These are phyloP conservation scores for Russula foetens DNA, from an alignment of 768 basidiomycete species.

Conservation along the genomic window DNA sequence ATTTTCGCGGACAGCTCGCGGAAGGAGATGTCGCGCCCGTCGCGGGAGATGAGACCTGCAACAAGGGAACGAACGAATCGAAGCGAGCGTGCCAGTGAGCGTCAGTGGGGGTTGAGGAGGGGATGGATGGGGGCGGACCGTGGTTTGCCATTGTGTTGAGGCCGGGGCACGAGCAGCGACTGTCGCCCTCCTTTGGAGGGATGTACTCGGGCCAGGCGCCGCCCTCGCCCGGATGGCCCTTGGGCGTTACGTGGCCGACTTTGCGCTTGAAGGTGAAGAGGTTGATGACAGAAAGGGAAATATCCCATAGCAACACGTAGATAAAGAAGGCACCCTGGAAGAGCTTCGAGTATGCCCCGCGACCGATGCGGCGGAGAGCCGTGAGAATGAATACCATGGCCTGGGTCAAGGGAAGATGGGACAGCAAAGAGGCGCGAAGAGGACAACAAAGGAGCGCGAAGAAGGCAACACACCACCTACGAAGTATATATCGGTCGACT, in stretches of 20 bases:
- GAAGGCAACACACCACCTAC: no score
- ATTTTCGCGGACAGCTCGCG: conserved; percentile 31
- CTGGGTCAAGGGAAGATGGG: background rate
- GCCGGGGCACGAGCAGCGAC: conserved; percentile 65
- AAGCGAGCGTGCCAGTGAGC: no score
- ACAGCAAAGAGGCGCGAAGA: no score
- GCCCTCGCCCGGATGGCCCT: conserved; percentile 46
- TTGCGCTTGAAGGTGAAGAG: conserved; percentile 40
- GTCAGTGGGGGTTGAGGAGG: no score
- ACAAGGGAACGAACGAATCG: no score
- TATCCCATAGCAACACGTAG: conserved; percentile 42
- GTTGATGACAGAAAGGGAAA: conserved; percentile 43
- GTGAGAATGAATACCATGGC: conserved; percentile 8
- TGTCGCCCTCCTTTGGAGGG: conserved; percentile 52
- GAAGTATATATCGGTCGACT: background rate
- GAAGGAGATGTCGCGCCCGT: conserved; percentile 65
- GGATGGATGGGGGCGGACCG: conserved; percentile 33
- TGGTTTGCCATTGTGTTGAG: conserved; percentile 81
- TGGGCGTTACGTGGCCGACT: conserved; percentile 47
- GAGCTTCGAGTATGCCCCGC: background rate
- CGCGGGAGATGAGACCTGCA: conserved; percentile 40
- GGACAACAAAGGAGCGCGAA: no score
- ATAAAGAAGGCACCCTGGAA: conserved; percentile 2
- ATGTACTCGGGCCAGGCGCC: conserved; percentile 65
- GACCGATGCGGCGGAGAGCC: conserved; percentile 14